A percentile compares a stretch with the other conserved stretches of the same genome.
These are phyloP conservation scores for Lipomyces lipofer DNA, from an alignment of 805 yeast genomes.

Conservation along the genomic window DNA sequence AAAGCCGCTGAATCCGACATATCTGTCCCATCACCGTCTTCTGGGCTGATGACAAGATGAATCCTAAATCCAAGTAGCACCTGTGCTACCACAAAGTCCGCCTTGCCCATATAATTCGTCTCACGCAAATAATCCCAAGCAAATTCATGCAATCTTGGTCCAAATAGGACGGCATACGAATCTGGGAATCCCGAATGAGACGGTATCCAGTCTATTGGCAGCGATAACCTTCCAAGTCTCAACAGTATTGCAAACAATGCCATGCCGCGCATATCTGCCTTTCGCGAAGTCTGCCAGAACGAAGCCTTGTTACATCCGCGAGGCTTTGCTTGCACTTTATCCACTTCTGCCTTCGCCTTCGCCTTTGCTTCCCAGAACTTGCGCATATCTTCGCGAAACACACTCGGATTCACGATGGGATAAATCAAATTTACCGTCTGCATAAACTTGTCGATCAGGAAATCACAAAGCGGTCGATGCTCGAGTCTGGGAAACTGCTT, in stretches of 20 bases:
- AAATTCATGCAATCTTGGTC: constrained; percentile 17
- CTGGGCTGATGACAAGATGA: constrained; percentile 31
- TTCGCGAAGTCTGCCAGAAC: constrained; percentile 20
- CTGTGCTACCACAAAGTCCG: constrained; percentile 22
- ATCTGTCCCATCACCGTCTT: constrained; percentile 34
- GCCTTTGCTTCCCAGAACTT: constrained; percentile 27
- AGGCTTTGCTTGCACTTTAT: background rate
- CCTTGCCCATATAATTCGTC: constrained; percentile 28
- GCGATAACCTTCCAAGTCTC: constrained; percentile 30
- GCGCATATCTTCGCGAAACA: constrained; percentile 22
- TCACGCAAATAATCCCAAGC: constrained; percentile 23
- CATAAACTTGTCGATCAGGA: constrained; percentile 30
- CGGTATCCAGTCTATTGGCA: constrained; percentile 31
- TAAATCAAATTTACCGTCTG: constrained; percentile 28
- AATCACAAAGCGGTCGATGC: constrained; percentile 31
- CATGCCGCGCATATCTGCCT: constrained; percentile 28
- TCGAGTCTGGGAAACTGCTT: constrained; percentile 30
- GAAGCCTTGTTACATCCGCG: background rate
- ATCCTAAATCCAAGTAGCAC: constrained; percentile 33
- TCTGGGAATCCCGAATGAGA: constrained; percentile 26
- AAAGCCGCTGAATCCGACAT: constrained; percentile 32
- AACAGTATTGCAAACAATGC: constrained; percentile 27
- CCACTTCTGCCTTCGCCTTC: background rate
- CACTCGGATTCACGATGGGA: constrained; percentile 28
- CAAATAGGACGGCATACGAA: constrained; percentile 12